Evolutionary conservation across 139 green algal genomes (phyloP).

Genomic region (Coccomyxa sp.): DNA sequence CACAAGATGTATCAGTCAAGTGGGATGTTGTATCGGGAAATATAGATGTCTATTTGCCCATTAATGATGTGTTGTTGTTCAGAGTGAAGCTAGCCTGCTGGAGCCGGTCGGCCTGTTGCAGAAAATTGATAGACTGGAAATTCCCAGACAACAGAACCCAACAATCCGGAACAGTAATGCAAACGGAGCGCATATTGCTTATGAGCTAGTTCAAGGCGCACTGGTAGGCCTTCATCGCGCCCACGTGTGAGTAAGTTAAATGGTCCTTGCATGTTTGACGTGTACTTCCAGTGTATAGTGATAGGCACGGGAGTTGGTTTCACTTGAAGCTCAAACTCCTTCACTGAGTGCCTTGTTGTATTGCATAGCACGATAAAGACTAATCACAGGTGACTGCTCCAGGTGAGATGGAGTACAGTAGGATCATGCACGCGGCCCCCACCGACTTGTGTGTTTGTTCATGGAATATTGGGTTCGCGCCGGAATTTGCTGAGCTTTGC

Average conservation of each 20-base stretch:
- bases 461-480: constrained; percentile 87
- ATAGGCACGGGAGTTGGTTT: not conserved
- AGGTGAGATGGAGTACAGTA: constrained; percentile 19
- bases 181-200: constrained; percentile 6
- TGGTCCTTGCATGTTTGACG: not conserved
- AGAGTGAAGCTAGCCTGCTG: too few species aligned
- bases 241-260: not conserved
- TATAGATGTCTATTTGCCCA: too few species aligned
- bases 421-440: constrained; percentile 19
- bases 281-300: not conserved
- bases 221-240: constrained; percentile 24
- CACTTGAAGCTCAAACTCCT: not conserved
- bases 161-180: too few species aligned
- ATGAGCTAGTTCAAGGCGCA: constrained; percentile 58
- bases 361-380: not conserved
- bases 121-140: too few species aligned
- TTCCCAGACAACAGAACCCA: too few species aligned
- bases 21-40: too few species aligned
- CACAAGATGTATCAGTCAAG: too few species aligned
- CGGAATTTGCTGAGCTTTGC: constrained; percentile 84
- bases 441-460: constrained; percentile 88
- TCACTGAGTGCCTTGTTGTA: not conserved
- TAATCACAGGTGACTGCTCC: not conserved
- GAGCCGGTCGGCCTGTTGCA: too few species aligned
- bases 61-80: too few species aligned